Evolutionary conservation across 768 basidiomycete genomes (phyloP).

Genomic region (Botryobasidium botryosum): DNA sequence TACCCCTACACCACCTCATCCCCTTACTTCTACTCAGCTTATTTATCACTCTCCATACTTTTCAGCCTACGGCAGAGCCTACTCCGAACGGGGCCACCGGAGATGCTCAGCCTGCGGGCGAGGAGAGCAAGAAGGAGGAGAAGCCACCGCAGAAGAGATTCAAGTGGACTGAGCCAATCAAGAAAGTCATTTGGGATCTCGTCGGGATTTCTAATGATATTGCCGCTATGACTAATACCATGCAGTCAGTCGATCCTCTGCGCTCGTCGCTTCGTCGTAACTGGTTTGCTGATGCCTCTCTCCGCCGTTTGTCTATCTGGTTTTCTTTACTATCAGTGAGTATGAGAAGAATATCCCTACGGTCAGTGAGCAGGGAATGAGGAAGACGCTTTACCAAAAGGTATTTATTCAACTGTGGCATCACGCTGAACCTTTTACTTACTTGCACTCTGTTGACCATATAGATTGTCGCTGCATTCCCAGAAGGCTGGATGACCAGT

Average conservation of each 20-base stretch:
- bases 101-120: constrained; percentile 6
- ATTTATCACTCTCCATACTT: background rate
- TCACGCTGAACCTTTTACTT: background rate
- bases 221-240: constrained; percentile 32
- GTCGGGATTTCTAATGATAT: constrained; percentile 71
- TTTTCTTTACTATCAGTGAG: constrained; percentile 4
- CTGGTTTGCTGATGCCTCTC: background rate
- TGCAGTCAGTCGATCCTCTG: constrained; percentile 16
- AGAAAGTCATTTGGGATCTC: constrained; percentile 60
- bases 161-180: constrained; percentile 65
- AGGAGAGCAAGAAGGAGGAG: constrained; percentile 17
- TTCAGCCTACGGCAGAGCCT: background rate
- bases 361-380: constrained; percentile 64
- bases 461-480: constrained; percentile 69
- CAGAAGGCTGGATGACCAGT: constrained; percentile 70
- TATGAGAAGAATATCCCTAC: constrained; percentile 15
- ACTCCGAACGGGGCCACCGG: background rate
- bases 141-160: constrained; percentile 66
- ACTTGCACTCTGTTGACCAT: background rate
- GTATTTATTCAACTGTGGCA: constrained; percentile 18
- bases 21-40: background rate
- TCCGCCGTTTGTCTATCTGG: background rate
- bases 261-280: background rate
- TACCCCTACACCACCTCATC: background rate
- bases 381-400: constrained; percentile 70